phyloP scores from a whole-genome alignment of 257 asterid species.

The Ligustrum vulgare region DNA sequence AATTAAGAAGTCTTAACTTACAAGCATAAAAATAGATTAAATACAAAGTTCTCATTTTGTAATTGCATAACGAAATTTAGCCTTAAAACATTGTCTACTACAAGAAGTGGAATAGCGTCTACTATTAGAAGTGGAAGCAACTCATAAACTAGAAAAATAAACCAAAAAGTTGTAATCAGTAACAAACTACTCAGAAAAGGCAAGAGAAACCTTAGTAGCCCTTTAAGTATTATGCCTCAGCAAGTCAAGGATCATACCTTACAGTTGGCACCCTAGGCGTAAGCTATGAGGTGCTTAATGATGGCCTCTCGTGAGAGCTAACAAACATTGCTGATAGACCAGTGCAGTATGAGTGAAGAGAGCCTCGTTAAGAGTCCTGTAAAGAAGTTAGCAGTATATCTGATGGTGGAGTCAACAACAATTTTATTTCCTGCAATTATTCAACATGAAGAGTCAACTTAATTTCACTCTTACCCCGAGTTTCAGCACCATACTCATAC shows the following conservation, averaged over 20 bases:
- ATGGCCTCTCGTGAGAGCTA: background rate
- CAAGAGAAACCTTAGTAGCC: background rate
- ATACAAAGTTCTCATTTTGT: background rate
- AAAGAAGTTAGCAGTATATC: constrained; percentile 10
- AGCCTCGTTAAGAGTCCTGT: constrained; percentile 4
- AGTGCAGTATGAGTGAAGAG: constrained; percentile 19
- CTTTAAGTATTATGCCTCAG: background rate
- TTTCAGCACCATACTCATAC: constrained; percentile 4
- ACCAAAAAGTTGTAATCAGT: background rate
- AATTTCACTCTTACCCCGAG: background rate
- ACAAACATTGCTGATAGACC: constrained; percentile 15
- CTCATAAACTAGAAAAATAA: background rate
- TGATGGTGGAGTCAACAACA: background rate
- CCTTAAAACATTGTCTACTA: background rate
- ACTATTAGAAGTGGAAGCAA: background rate
- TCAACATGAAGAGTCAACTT: constrained; percentile 1
- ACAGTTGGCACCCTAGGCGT: background rate
- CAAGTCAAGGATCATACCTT: background rate
- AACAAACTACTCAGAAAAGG: background rate
- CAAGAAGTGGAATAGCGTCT: background rate
- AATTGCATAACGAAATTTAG: background rate
- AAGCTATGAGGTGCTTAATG: background rate
- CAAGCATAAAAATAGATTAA: background rate
- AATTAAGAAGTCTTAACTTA: background rate
- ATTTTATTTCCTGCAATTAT: background rate